A percentile compares a stretch with the other conserved stretches of the same genome.
Conservation (phyloP, 305 asterid species). For the Plantago rigida region DNA sequence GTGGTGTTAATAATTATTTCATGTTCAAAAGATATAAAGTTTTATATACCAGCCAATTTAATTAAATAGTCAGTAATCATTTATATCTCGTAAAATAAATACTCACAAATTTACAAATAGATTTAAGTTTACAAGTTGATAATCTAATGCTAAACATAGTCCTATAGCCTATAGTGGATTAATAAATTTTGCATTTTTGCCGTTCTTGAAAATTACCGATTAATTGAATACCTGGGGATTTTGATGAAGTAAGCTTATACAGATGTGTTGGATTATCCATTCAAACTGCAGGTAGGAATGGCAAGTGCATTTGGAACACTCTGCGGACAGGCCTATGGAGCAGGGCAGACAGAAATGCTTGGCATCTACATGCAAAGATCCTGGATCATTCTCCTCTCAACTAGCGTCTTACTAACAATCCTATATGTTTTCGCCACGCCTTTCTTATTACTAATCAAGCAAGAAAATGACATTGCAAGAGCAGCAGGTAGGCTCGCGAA, state of each 20-base stretch:
- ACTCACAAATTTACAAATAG: too few species aligned
- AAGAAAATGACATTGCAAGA: not conserved
- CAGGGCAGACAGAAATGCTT: slow-evolving; percentile 3
- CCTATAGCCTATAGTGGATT: too few species aligned
- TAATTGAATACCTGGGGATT: not conserved
- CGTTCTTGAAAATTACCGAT: too few species aligned
- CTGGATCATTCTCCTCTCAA: not conserved
- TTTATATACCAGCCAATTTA: too few species aligned
- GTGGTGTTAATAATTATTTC: too few species aligned
- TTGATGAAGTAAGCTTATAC: not conserved
- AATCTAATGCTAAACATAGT: too few species aligned
- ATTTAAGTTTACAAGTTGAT: too few species aligned
- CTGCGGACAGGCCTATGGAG: slow-evolving; percentile 4
- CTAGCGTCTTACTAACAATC: not conserved
- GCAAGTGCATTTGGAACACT: slow-evolving; percentile 7
- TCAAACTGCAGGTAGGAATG: slow-evolving; percentile 4
- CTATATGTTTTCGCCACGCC: not conserved
- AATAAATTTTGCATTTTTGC: too few species aligned
- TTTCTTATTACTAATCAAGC: not conserved
- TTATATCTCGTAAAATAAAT: too few species aligned
- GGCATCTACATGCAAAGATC: slow-evolving; percentile 10
- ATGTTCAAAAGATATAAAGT: too few species aligned
- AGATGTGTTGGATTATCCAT: too few species aligned
- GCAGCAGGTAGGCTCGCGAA: not conserved
- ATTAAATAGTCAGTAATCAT: too few species aligned